phyloP scores from a whole-genome alignment of 176 grass and related monocot genomes.

The Musa beccarii region DNA sequence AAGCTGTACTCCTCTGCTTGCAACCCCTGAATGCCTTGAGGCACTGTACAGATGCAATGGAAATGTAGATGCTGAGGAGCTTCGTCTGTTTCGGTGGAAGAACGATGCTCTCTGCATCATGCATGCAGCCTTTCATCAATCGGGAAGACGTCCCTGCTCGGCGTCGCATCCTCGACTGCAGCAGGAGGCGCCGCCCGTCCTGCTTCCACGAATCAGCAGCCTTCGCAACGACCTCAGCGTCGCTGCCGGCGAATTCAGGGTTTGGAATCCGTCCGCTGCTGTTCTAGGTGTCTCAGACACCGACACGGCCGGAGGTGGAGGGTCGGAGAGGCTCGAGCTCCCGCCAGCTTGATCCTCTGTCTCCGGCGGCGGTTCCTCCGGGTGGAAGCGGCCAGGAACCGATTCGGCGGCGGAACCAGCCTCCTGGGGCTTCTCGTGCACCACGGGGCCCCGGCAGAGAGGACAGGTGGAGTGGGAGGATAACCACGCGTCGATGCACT shows the following conservation, averaged over 20 bases:
- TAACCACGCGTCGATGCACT: constrained; percentile 97
- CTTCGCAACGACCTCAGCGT: constrained; percentile 46
- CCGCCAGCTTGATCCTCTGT: constrained; percentile 42
- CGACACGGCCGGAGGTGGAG: not conserved
- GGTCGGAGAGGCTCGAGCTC: constrained; percentile 26
- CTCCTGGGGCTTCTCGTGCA: not conserved
- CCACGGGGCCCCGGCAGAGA: constrained; percentile 63
- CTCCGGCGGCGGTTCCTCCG: not conserved
- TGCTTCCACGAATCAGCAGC: constrained; percentile 38
- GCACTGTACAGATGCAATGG: no score
- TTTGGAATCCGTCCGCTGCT: constrained; percentile 17
- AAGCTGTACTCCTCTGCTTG: no score
- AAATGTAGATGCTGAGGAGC: no score
- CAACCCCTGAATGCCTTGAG: no score
- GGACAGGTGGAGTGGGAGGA: constrained; percentile 87
- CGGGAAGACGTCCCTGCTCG: constrained; percentile 46
- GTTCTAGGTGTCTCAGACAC: constrained; percentile 26
- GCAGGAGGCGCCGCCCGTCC: no score
- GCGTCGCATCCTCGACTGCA: constrained; percentile 21
- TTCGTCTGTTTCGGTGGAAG: no score
- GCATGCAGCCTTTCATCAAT: not conserved
- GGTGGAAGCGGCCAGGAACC: not conserved
- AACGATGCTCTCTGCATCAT: not conserved
- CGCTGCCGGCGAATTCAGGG: constrained; percentile 43
- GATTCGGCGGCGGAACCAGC: constrained; percentile 6